Base-by-base conservation (phyloP, 352 stramenopile genomes). In the Phytophthora rubi region DNA sequence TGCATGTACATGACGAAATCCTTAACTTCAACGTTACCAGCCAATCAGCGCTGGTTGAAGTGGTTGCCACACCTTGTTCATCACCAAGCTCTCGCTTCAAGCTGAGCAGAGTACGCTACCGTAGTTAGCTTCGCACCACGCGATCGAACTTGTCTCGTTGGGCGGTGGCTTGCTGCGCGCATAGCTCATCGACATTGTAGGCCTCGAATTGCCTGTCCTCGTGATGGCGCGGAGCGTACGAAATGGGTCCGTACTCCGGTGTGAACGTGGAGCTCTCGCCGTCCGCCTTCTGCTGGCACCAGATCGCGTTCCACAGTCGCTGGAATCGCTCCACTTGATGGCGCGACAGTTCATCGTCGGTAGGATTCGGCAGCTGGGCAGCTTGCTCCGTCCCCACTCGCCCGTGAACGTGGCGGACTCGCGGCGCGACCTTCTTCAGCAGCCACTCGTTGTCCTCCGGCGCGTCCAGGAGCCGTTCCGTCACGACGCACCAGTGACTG, bases 161-260 rank as follows among this genome's bases (percentile, higher is more conserved):
- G 0, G 69, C 53, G 48, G 56, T 56, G 12, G 80, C 71, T 47
- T 84, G 69, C n/a, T 80, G 63, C 15, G 61, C 70, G 18, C 80
- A 89, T 6, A 89, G 65, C 37, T 59, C 66, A 42, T 90, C 82
- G 42, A 90, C 64, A 64, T 89, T 76, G 62, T 89, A 88, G 3
- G 76, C 77, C 42, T 85, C 80, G 0, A 62, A 55, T 6, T 77
- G 68, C 12, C 39, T 26, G 18, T 84, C 44, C 3, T 74, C 56
- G 6, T 62, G 59, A 18, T 83, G 63, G 1, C 71, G 67, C 9
- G 79, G 82, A 0, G 82, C 80, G 70, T 92, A 92, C 58, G 85
- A 82, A 16, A 82, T 79, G 0, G 85, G 82, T n/a, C 85, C 85
- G 53, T 92, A 92, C 71, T 92, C 85, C 5, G 85, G 81, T 28